Base-by-base conservation (phyloP, 192 early-diverging fungal genomes). In the Paraglomus occultum region DNA sequence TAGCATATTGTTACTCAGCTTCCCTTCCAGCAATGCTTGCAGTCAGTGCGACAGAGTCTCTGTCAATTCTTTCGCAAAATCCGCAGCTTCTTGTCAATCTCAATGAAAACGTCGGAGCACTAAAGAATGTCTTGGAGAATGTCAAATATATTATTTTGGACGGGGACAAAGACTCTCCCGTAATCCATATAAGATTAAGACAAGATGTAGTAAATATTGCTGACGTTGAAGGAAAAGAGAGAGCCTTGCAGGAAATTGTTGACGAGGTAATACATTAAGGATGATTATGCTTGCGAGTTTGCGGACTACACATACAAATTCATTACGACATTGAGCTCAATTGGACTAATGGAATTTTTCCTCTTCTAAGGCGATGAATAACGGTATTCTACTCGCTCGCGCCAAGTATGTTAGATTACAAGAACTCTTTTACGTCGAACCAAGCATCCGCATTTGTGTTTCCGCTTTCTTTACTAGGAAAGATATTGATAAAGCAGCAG, bases 1-100 rank as follows among this genome's bases (percentile, higher is more conserved):
- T 82, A 44, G 91, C 91, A 2, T 99, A 97, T 79, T 90, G 89
- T 67, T 99, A 91, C 78, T 97, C 95, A 43, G 96, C 96, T 0
- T 92, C 95, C 11, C 85, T 99, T 47, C 96, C 96, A 18, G 93
- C 94, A 20, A 92, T 95, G 78, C 85, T 99, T 5, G 85, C 95
- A 15, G 92, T 94, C 22, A 84, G 90, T 47, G 91, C 93, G n/a
- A 80, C 88, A 1, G 93, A 96, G 74, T 92, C 91, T 5, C 79
- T 99, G 66, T 82, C 83, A 5, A 76, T 89, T n/a, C 70, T 91
- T 40, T 71, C 75, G 38, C 55, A 79, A 20, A 76, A 86, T 23
- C 82, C 84, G 4, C 42, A 68, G 1, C 49, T 84, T 22, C 67
- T 94, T 44, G 74, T 63, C 14, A 71, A 75, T 17, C 75, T 97